A percentile compares a stretch with the other conserved stretches of the same genome.
Evolutionary conservation across 192 early-diverging fungal species (phyloP).

Genomic region (Pilaira anomala): DNA sequence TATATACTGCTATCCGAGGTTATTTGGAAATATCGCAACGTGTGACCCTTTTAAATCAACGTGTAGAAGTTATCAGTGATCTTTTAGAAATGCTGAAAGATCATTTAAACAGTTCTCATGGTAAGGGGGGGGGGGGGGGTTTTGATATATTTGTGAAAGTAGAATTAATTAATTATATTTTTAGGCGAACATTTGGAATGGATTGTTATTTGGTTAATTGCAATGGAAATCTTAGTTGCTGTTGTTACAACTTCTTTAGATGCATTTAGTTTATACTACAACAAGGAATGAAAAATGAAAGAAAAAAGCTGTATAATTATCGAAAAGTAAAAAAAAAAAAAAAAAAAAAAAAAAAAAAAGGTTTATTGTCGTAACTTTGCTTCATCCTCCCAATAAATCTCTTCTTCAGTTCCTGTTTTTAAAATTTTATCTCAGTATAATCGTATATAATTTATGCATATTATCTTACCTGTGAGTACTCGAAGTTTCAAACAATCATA

Average conservation of each 20-base stretch:
- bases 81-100: slow-evolving; percentile 95
- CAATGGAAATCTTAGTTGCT: slow-evolving; percentile 73
- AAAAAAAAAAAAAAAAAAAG: neutral
- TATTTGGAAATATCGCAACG: slow-evolving; percentile 83
- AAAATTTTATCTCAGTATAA: neutral
- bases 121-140: no score
- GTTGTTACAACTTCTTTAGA: slow-evolving; percentile 74
- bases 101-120: slow-evolving; percentile 86
- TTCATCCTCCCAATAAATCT: slow-evolving; percentile 29
- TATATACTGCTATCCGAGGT: slow-evolving; percentile 77
- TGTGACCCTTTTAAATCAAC: slow-evolving; percentile 89
- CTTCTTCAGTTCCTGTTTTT: slow-evolving; percentile 21
- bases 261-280: slow-evolving; percentile 46
- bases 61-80: slow-evolving; percentile 88
- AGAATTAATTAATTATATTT: neutral
- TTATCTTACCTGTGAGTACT: neutral
- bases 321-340: neutral
- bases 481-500: neutral
- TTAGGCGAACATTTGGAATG: slow-evolving; percentile 83
- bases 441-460: neutral
- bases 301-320: neutral
- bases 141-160: no score
- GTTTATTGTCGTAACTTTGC: neutral
- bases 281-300: neutral
- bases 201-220: slow-evolving; percentile 95